Evolutionary conservation across 805 yeast genomes (phyloP).

Genomic region (Yueomyces sp.): DNA sequence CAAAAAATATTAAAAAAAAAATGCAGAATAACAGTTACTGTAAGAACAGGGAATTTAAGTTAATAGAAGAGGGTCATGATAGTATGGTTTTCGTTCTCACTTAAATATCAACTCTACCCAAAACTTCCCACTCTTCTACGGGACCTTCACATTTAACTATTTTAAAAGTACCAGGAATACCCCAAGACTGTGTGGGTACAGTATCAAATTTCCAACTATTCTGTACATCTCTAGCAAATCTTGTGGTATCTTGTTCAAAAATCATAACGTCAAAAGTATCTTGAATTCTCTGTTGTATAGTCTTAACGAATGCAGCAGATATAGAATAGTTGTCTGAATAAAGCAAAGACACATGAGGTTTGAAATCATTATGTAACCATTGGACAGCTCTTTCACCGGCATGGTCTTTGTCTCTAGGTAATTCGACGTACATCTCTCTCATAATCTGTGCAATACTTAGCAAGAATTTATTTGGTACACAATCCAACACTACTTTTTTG

Average conservation of each 20-base stretch:
- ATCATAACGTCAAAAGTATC: slow-evolving; percentile 41
- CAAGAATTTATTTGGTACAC: slow-evolving; percentile 17
- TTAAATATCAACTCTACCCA: slow-evolving; percentile 34
- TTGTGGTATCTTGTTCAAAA: slow-evolving; percentile 4
- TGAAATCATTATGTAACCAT: slow-evolving; percentile 46
- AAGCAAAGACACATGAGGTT: slow-evolving; percentile 62
- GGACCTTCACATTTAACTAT: slow-evolving; percentile 64
- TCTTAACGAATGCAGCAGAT: slow-evolving; percentile 49
- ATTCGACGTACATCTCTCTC: slow-evolving; percentile 38
- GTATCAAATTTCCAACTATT: slow-evolving; percentile 11
- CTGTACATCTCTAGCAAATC: slow-evolving; percentile 9
- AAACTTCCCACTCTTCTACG: slow-evolving; percentile 49
- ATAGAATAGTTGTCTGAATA: slow-evolving; percentile 56
- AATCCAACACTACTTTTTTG: slow-evolving; percentile 16
- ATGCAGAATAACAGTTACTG: background rate
- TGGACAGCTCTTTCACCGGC: slow-evolving; percentile 5
- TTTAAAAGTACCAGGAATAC: slow-evolving; percentile 47
- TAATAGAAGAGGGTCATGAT: too few species aligned
- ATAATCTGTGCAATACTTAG: slow-evolving; percentile 32
- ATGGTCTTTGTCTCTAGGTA: slow-evolving; percentile 8
- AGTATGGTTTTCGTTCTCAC: background rate
- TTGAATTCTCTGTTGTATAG: slow-evolving; percentile 50
- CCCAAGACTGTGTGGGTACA: slow-evolving; percentile 34
- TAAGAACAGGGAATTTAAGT: background rate
- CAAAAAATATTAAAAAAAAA: too few species aligned